A percentile compares a stretch with the other conserved stretches of the same genome.
Evolutionary conservation across 148 eudicot genomes (phyloP).

Genomic region (Pharnaceum exiguum): DNA sequence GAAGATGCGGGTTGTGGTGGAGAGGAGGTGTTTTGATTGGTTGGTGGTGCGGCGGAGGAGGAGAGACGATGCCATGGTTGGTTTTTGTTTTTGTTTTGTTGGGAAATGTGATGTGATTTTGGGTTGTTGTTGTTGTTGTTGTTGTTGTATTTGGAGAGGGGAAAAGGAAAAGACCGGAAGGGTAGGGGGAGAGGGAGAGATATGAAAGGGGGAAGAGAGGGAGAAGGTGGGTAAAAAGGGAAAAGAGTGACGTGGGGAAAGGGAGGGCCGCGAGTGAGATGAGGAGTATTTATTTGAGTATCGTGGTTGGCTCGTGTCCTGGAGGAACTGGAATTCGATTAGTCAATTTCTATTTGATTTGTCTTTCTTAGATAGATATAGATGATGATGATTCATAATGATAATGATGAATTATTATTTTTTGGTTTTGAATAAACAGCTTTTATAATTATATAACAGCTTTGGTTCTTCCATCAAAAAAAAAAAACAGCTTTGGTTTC

Average conservation of each 20-base stretch:
- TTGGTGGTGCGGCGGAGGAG: slow-evolving; percentile 32
- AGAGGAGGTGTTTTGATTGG: slow-evolving; percentile 12
- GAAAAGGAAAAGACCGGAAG: background rate
- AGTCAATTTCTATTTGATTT: too few relatives aligned
- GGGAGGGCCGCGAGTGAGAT: background rate
- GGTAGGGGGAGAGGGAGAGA: slow-evolving; percentile 9
- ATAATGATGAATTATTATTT: too few relatives aligned
- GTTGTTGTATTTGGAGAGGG: background rate
- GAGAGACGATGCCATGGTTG: slow-evolving; percentile 47
- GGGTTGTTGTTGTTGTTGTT: background rate
- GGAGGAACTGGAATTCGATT: too few relatives aligned
- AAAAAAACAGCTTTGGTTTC: too few relatives aligned
- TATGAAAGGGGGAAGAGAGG: background rate
- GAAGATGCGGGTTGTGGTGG: slow-evolving; percentile 29
- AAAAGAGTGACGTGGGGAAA: background rate
- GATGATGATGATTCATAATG: too few relatives aligned
- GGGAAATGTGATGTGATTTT: background rate
- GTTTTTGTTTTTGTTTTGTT: background rate
- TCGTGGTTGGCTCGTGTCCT: slow-evolving; percentile 15
- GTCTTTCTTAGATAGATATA: too few relatives aligned
- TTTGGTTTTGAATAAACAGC: too few relatives aligned
- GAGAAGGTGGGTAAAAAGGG: background rate
- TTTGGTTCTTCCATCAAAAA: too few relatives aligned
- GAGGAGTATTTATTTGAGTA: too few relatives aligned
- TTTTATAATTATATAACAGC: too few relatives aligned